Evolutionary conservation across 768 basidiomycete species (phyloP), one percentile per base, ranked within the genome.

Genomic region (Tylopilus sp.): DNA sequence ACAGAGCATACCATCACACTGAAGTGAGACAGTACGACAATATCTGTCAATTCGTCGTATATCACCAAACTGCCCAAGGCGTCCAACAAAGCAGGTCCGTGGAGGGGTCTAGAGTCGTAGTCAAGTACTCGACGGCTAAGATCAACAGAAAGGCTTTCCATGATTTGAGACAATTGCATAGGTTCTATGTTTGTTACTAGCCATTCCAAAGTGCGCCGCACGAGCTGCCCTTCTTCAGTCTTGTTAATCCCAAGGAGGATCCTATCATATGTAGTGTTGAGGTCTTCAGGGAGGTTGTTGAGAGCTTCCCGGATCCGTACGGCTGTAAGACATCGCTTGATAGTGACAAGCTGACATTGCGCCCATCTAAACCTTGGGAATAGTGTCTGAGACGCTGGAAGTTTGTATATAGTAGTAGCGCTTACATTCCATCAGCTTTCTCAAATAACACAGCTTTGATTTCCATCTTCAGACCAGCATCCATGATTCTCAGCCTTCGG

Each of bases 331-430:
- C 62, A 63, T 30, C 36, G 17, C 10, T 34, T 48, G 1, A 63
- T 51, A 0, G 44, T 16, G 33, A 59, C 57, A 8, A 63, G 33
- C 19, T 62, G 54, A 44, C 61, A 62, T 16, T 63, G 51, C 7
- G 48, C 48, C 62, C 62, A 63, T 1, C 53, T 55, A 11, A 63
- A 63, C 62, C 61, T 63, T 30, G n/a, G 31, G 2, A 19, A 14
- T 17, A 22, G 6, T 25, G n/a, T 40, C 3, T 24, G 8, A 31
- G 24, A 50, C 21, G 10, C 6, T 17, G 12, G 16, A 12, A 9
- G 14, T 14, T 4, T 5, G 6, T 12, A 41, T 16, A 2, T 13
- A 17, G 31, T n/a, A 24, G n/a, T 29, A 14, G 48, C 22, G 10
- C 48, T 49, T 12, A 50, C 49, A 63, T 63, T 1, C 62, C 62